Evolutionary conservation across 345 rosid species (phyloP).

Genomic region (Aethionema arabicum): DNA sequence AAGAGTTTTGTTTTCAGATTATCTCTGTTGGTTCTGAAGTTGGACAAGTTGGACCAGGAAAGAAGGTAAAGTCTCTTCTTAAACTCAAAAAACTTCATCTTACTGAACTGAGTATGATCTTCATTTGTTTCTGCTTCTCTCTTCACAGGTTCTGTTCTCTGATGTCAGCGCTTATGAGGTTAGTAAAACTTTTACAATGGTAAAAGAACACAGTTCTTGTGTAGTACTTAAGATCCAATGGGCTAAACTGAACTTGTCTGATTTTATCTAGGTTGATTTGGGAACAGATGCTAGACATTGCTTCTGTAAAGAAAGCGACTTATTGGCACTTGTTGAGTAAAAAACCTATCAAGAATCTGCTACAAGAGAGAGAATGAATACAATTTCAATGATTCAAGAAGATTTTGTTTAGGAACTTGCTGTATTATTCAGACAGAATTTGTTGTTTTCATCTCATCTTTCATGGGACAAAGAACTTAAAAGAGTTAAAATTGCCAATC

Average conservation of each 20-base stretch:
- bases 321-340: constrained; percentile 82
- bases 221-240: background rate
- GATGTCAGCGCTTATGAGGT: constrained; percentile 89
- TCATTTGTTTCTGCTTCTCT: constrained; percentile 9
- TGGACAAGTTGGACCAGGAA: constrained; percentile 64
- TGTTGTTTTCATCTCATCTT: constrained; percentile 10
- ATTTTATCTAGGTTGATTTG: constrained; percentile 58
- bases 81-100: background rate
- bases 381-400: constrained; percentile 10
- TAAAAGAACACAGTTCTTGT: background rate
- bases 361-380: background rate
- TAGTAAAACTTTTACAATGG: constrained; percentile 9
- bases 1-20: constrained; percentile 40
- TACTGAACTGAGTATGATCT: constrained; percentile 3
- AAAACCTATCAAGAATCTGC: background rate
- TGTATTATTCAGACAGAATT: constrained; percentile 10
- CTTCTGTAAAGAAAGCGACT: constrained; percentile 79
- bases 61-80: constrained; percentile 52
- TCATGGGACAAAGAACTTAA: background rate
- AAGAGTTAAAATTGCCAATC: background rate
- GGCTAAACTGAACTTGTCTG: constrained; percentile 6
- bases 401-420: background rate
- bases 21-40: constrained; percentile 73
- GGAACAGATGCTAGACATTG: constrained; percentile 70
- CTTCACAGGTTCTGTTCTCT: constrained; percentile 78